Conservation (phyloP, 495 filamentous ascomycete genomes). For the Penicillium subrubescens region DNA sequence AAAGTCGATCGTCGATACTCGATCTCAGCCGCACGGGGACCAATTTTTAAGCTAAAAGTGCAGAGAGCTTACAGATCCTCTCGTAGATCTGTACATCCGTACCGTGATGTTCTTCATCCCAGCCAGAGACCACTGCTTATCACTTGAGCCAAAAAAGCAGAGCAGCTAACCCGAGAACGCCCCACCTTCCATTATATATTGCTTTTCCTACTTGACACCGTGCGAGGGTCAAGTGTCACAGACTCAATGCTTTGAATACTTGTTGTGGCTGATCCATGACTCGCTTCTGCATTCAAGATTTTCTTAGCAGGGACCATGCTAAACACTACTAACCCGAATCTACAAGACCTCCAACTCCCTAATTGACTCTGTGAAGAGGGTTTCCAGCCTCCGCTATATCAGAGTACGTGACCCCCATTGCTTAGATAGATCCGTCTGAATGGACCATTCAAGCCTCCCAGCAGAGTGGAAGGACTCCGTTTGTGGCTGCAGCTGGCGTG, state of each 20-base stretch:
- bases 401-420: background rate
- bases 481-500: constrained; percentile 13
- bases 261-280: background rate
- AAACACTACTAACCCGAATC: background rate
- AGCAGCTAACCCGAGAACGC: background rate
- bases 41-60: background rate
- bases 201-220: background rate
- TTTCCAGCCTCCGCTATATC: background rate
- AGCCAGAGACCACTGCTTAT: background rate
- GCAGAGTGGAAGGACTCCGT: constrained; percentile 2
- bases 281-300: background rate
- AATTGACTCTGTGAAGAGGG: background rate
- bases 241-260: background rate
- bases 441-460: background rate
- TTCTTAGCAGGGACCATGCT: background rate
- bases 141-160: background rate
- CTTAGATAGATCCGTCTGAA: background rate
- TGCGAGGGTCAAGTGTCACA: background rate
- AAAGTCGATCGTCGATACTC: background rate
- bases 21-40: constrained; percentile 9
- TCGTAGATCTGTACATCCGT: background rate
- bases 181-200: background rate
- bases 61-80: background rate
- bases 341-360: no score
- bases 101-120: background rate